Percentiles rank a stretch among this genome's conserved stretches.
phyloP scores from a whole-genome alignment of 768 basidiomycete species.

The Zangia roseola region DNA sequence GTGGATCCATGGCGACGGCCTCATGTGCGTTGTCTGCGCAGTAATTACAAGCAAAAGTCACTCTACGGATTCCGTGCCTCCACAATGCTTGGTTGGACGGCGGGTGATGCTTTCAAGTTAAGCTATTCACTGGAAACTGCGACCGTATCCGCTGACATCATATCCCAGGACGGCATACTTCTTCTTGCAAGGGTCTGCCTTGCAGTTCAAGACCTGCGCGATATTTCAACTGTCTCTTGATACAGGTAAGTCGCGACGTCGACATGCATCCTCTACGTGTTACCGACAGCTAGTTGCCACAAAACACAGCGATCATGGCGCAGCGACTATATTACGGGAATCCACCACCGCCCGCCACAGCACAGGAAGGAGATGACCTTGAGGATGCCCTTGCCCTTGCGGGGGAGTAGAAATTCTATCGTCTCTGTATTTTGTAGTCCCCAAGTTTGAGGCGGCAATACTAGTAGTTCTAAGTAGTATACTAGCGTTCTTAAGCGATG shows the following conservation, averaged over 20 bases:
- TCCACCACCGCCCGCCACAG: constrained; percentile 51
- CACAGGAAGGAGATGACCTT: constrained; percentile 56
- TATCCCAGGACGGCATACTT: constrained; percentile 69
- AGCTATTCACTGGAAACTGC: constrained; percentile 18
- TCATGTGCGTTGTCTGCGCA: constrained; percentile 32
- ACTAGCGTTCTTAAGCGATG: too few species aligned
- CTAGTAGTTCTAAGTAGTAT: too few species aligned
- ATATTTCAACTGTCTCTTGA: constrained; percentile 83
- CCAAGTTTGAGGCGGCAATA: too few species aligned
- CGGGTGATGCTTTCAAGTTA: constrained; percentile 85
- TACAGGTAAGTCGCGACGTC: constrained; percentile 48
- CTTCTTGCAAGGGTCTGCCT: constrained; percentile 65
- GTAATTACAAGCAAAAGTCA: constrained; percentile 77
- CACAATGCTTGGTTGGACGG: constrained; percentile 79
- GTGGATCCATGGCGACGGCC: constrained; percentile 6
- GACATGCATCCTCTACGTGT: constrained; percentile 4
- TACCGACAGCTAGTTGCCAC: constrained; percentile 8
- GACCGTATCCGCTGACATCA: constrained; percentile 16
- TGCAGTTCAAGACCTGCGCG: constrained; percentile 83
- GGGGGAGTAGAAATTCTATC: constrained; percentile 44
- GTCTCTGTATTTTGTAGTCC: not conserved
- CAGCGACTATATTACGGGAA: constrained; percentile 79
- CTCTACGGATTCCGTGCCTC: constrained; percentile 84
- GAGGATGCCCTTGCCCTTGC: constrained; percentile 72
- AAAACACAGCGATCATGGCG: constrained; percentile 59